These are phyloP conservation scores for Furculomyces boomerangus DNA, from an alignment of 371 early-diverging fungal species.

Conservation along the genomic window DNA sequence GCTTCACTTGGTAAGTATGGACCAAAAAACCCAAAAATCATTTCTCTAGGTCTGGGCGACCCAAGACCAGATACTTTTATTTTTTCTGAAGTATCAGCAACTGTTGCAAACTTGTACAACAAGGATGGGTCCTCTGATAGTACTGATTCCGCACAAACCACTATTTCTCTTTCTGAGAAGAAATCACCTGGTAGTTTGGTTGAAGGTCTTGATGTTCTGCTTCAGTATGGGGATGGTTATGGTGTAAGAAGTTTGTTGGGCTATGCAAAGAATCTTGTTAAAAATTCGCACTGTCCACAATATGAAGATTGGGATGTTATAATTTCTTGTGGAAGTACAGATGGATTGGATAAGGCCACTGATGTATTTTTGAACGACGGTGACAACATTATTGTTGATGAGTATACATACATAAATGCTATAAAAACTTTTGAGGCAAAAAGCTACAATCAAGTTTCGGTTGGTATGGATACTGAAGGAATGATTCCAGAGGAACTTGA, in stretches of 20 bases:
- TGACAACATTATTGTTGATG: slow-evolving; percentile 42
- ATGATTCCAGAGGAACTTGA: slow-evolving; percentile 31
- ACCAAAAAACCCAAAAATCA: not conserved
- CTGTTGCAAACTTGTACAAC: slow-evolving; percentile 2
- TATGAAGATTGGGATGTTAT: slow-evolving; percentile 41
- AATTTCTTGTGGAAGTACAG: slow-evolving; percentile 34
- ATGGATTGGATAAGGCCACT: slow-evolving; percentile 38
- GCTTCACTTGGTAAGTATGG: not conserved
- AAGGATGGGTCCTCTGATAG: slow-evolving; percentile 8
- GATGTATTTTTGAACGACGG: slow-evolving; percentile 34
- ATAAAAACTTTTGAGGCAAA: slow-evolving; percentile 45
- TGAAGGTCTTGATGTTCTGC: slow-evolving; percentile 14
- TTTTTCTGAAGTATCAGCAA: slow-evolving; percentile 20
- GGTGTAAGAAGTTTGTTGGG: slow-evolving; percentile 9
- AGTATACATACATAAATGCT: slow-evolving; percentile 55
- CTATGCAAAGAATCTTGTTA: slow-evolving; percentile 19
- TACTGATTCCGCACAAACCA: not conserved
- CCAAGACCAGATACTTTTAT: slow-evolving; percentile 42
- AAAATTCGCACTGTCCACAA: slow-evolving; percentile 28
- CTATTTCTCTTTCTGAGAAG: slow-evolving; percentile 1
- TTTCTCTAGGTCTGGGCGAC: slow-evolving; percentile 15
- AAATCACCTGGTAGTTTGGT: not conserved
- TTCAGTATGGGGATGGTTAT: slow-evolving; percentile 22
- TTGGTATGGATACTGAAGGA: slow-evolving; percentile 36
- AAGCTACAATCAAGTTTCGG: slow-evolving; percentile 29